phyloP scores from a whole-genome alignment of 768 basidiomycete genomes.

The Crucibulum laeve region DNA sequence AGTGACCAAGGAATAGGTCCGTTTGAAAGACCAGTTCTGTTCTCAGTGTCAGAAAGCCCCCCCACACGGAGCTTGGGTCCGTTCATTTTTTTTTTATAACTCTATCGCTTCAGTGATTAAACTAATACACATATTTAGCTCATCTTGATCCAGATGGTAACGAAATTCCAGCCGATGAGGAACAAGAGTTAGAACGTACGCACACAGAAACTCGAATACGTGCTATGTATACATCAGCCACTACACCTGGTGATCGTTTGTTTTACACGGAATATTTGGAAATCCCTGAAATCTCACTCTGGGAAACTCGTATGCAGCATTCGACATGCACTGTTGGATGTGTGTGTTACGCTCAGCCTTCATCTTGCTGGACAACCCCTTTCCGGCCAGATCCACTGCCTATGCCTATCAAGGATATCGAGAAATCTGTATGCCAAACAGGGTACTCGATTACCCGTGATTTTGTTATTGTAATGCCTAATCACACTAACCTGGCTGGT shows the following conservation, averaged over 20 bases:
- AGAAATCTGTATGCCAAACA: constrained; percentile 17
- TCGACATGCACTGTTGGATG: no score
- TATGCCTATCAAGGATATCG: constrained; percentile 51
- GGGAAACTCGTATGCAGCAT: no score
- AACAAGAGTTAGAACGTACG: constrained; percentile 53
- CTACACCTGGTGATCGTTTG: constrained; percentile 11
- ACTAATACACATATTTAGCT: constrained; percentile 20
- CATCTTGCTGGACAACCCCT: constrained; percentile 1
- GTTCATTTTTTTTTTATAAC: constrained; percentile 11
- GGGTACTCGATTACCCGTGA: constrained; percentile 11
- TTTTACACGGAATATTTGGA: no score
- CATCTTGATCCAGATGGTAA: constrained; percentile 57
- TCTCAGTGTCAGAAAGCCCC: no score
- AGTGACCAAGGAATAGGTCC: no score
- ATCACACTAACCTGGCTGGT: constrained; percentile 35
- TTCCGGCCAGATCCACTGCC: constrained; percentile 46
- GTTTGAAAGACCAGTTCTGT: no score
- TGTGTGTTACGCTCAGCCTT: no score
- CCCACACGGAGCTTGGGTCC: constrained; percentile 49
- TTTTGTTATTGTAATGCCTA: constrained; percentile 24
- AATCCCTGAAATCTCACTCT: no score
- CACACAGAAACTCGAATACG: constrained; percentile 44
- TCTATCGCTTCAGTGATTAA: constrained; percentile 5
- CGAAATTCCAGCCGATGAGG: constrained; percentile 58
- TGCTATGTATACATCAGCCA: constrained; percentile 20